Evolutionary conservation across 441 rosid genomes (phyloP).

Genomic region (Eruca vesicaria): DNA sequence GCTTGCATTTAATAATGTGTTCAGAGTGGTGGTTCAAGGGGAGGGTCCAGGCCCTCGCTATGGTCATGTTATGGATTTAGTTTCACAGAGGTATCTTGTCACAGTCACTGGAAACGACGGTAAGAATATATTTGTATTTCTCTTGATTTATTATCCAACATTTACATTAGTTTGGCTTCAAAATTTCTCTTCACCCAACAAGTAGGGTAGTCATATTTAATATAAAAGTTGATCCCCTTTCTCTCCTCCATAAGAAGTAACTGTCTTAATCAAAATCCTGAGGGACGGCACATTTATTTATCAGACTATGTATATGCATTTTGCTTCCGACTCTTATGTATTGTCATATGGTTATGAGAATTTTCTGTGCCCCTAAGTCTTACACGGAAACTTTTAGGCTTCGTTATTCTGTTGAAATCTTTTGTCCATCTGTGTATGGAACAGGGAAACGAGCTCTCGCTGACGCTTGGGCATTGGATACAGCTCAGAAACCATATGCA

Average conservation of each 20-base stretch:
- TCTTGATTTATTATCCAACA: background rate
- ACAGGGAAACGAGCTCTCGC: constrained; percentile 92
- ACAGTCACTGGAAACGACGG: constrained; percentile 98
- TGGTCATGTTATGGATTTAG: constrained; percentile 99
- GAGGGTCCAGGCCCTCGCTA: constrained; percentile 99
- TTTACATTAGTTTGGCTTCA: background rate
- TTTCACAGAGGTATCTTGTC: constrained; percentile 91
- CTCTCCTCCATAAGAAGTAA: background rate
- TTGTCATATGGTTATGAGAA: background rate
- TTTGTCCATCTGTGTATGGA: background rate
- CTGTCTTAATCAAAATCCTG: background rate
- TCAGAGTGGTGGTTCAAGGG: constrained; percentile 97
- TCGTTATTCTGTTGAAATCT: background rate
- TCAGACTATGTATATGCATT: background rate
- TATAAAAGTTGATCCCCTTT: background rate
- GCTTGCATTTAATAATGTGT: constrained; percentile 23
- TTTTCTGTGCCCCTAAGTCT: background rate
- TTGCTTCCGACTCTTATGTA: background rate
- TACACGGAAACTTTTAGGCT: constrained; percentile 3
- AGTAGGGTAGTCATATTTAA: background rate
- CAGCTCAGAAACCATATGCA: constrained; percentile 96
- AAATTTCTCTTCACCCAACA: background rate
- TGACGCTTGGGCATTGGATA: constrained; percentile 96
- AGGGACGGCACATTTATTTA: background rate
- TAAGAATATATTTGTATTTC: constrained; percentile 22